Percentiles rank a stretch among this genome's conserved stretches.
Evolutionary conservation across 1,284 basidiomycete species (phyloP).

Genomic region (Waitea zeae): DNA sequence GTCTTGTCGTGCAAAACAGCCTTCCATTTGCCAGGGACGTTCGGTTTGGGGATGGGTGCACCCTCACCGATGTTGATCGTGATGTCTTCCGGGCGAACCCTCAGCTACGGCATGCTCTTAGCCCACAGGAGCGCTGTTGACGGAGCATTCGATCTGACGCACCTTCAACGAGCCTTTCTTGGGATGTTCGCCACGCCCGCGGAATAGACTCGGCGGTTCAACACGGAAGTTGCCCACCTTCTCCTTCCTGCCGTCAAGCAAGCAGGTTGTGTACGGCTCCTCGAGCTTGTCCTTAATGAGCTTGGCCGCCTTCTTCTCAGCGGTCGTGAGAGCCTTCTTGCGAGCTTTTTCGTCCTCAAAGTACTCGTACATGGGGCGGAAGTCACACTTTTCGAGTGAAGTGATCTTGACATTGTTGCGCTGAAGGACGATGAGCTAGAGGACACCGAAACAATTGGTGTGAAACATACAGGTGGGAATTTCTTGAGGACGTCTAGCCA

Average conservation of each 20-base stretch:
- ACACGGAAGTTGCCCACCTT: conserved; percentile 97
- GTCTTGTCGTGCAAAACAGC: conserved; percentile 78
- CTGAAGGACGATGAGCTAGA: conserved; percentile 16
- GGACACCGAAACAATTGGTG: conserved; percentile 4
- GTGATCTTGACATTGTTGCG: conserved; percentile 63
- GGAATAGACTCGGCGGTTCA: conserved; percentile 94
- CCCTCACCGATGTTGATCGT: conserved; percentile 81
- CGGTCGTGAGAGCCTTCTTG: conserved; percentile 76
- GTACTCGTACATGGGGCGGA: conserved; percentile 87
- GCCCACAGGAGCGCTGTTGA: neutral
- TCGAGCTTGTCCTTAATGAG: conserved; percentile 75
- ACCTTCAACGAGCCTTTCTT: conserved; percentile 95
- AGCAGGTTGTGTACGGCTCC: conserved; percentile 70
- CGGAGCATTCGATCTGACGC: conserved; percentile 7
- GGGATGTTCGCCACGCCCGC: conserved; percentile 96
- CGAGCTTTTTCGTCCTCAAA: conserved; percentile 86
- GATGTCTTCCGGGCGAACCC: conserved; percentile 86
- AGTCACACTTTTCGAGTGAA: conserved; percentile 77
- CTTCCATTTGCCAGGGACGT: conserved; percentile 81
- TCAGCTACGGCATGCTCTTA: conserved; percentile 29
- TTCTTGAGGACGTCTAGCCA: conserved; percentile 68
- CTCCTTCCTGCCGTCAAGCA: conserved; percentile 91
- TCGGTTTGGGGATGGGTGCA: conserved; percentile 62
- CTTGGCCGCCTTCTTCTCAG: conserved; percentile 84
- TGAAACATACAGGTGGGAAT: conserved; percentile 65